Evolutionary conservation across 2,329 filamentous ascomycete species (phyloP), one percentile per base, ranked within the genome.

Genomic region (Coniochaeta sp.): DNA sequence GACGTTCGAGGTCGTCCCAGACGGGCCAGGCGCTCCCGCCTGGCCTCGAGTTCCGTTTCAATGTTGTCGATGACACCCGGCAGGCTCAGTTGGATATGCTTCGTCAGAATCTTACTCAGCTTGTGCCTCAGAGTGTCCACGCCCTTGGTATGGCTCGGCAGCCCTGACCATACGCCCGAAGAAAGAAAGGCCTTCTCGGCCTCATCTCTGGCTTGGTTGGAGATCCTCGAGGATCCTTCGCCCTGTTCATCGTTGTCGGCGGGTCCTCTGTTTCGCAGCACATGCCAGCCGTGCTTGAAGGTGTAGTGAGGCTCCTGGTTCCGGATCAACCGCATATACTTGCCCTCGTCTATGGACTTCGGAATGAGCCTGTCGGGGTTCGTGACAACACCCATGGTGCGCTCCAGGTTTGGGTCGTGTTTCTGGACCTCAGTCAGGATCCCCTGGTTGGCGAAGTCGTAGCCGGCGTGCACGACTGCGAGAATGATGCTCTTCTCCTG

Each of bases 401-500:
- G 77, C 2, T 69, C 62, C 16, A 74, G 72, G 0, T 72, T 64
- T 1, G 71, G 70, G 62, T 85, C 81, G 32, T 78, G 66, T 16
- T 72, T 65, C 19, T 73, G 71, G 2, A 75, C 77, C 14, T 77
- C 72, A 0, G 75, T 69, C 0, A 84, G 68, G 4, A 88, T 77
- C 5, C 71, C 71, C 59, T 88, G 84, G 44, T 79, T 78, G 12
- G 78, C 77, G 32, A 78, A 75, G 47, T 85, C 77, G 16, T 73
- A 72, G 38, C 74, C 78, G 1, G 81, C 81, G 0, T 77, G 74
- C 1, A 85, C 70, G 0, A 85, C 75, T 0, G 82, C 80, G 0
- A 88, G 71, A 1, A 87, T 83, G 59, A 89, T 84, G 65, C 78
- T 87, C n/a, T 83, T 77, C 14, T 73, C 67, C 30, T 81, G 75